phyloP scores from a whole-genome alignment of 352 stramenopile genomes.

The Globisporangium yorkense region DNA sequence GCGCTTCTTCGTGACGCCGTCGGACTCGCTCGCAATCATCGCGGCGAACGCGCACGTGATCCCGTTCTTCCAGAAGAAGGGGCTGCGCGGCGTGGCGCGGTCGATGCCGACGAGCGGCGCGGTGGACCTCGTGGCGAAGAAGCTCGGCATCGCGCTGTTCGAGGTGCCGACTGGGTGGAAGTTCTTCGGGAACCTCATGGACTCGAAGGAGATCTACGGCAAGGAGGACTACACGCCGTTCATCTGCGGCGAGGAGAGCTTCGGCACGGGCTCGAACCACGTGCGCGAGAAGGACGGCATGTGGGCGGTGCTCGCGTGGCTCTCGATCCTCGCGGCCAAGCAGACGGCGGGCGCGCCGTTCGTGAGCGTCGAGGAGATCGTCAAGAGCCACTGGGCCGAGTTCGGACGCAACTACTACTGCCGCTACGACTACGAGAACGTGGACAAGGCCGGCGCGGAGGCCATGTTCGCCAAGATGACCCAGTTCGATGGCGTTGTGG shows the following conservation, averaged over 20 bases:
- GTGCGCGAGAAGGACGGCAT: constrained; percentile 99
- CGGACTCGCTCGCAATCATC: constrained; percentile 98
- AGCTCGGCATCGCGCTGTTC: constrained; percentile 93
- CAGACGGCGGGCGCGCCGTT: constrained; percentile 85
- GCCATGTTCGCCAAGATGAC: constrained; percentile 71
- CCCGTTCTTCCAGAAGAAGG: constrained; percentile 94
- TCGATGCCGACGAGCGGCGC: constrained; percentile 98
- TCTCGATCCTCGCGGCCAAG: constrained; percentile 96
- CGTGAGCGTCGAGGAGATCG: constrained; percentile 95
- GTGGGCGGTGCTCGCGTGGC: constrained; percentile 97
- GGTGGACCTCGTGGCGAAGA: constrained; percentile 96
- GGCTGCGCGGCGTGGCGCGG: constrained; percentile 92
- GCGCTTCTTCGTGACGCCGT: constrained; percentile 98
- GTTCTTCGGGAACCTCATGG: constrained; percentile 99
- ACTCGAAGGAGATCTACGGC: constrained; percentile 93
- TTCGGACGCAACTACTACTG: constrained; percentile 99
- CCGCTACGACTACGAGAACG: constrained; percentile 99
- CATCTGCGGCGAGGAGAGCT: constrained; percentile 98
- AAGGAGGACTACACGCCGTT: constrained; percentile 98
- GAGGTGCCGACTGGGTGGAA: constrained; percentile 99
- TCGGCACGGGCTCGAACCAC: constrained; percentile 98
- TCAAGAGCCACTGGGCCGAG: constrained; percentile 94
- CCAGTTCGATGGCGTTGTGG: constrained; percentile 60
- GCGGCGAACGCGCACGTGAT: constrained; percentile 96
- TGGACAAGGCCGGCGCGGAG: constrained; percentile 87